Evolutionary conservation across 1,284 basidiomycete species (phyloP).

Genomic region (Apiotrichum akiyoshidainum): DNA sequence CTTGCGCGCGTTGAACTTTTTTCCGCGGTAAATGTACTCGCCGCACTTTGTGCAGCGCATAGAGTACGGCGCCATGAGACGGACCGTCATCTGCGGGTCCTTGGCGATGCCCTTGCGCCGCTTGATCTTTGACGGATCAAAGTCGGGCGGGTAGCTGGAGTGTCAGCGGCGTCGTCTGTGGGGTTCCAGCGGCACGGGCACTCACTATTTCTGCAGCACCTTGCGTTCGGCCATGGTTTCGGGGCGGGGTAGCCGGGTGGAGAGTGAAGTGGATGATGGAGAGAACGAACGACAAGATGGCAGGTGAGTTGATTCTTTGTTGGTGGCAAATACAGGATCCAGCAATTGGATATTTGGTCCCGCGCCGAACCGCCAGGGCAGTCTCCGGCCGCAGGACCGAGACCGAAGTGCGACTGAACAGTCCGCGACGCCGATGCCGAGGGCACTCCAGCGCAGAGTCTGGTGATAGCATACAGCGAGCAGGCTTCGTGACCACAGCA

Average conservation of each 20-base stretch:
- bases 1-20: slow-evolving; percentile 99
- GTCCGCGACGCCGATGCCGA: no score
- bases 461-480: no score
- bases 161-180: no score
- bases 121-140: slow-evolving; percentile 94
- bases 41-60: slow-evolving; percentile 97
- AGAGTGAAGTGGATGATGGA: neutral
- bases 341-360: no score
- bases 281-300: neutral
- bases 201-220: slow-evolving; percentile 64
- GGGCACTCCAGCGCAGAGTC: no score
- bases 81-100: slow-evolving; percentile 92
- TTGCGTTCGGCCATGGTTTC: slow-evolving; percentile 79
- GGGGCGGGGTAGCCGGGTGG: neutral
- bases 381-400: no score
- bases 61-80: slow-evolving; percentile 98
- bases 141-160: slow-evolving; percentile 64
- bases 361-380: no score
- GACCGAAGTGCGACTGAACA: no score
- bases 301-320: no score
- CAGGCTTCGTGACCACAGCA: no score
- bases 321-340: no score
- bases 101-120: slow-evolving; percentile 67
- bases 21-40: slow-evolving; percentile 93
- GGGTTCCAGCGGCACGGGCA: no score